A percentile compares a stretch with the other conserved stretches of the same genome.
phyloP scores from a whole-genome alignment of 805 yeast genomes.

The Wickerhamiella galacta region DNA sequence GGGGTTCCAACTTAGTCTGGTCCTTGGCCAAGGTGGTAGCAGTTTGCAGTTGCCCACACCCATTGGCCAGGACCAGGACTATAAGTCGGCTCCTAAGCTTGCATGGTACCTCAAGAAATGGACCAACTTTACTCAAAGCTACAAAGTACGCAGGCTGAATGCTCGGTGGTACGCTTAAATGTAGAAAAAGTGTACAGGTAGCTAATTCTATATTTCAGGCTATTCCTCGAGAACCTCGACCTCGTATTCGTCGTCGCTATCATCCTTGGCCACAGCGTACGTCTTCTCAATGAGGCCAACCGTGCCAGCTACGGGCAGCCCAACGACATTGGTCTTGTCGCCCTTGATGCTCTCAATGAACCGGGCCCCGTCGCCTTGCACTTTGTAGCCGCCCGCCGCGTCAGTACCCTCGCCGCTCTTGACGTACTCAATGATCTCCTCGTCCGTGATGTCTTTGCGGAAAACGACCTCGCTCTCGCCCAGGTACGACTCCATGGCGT shows the following conservation, averaged over 20 bases:
- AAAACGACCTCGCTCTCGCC: constrained; percentile 29
- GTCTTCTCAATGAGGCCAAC: constrained; percentile 28
- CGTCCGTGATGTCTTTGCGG: constrained; percentile 30
- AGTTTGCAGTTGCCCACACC: constrained; percentile 95
- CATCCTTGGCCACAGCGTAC: constrained; percentile 14
- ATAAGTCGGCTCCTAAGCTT: constrained; percentile 52
- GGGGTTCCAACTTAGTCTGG: constrained; percentile 25
- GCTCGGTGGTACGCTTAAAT: too few relatives aligned
- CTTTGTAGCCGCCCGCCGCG: constrained; percentile 88
- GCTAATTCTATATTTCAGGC: too few relatives aligned
- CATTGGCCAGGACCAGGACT: constrained; percentile 35
- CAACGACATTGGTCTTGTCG: constrained; percentile 75
- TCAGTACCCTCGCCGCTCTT: constrained; percentile 52
- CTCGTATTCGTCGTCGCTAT: too few relatives aligned
- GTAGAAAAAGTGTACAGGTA: too few relatives aligned
- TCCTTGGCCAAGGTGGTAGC: constrained; percentile 82
- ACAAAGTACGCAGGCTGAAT: constrained; percentile 86
- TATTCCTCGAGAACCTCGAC: too few relatives aligned
- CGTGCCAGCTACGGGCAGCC: constrained; percentile 56
- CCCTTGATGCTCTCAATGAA: constrained; percentile 52
- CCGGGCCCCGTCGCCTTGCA: constrained; percentile 45
- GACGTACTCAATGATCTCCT: constrained; percentile 45
- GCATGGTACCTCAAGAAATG: constrained; percentile 88
- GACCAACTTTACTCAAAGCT: constrained; percentile 95
- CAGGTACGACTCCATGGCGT: constrained; percentile 23